Evolutionary conservation across 169 alveolate genomes (phyloP).

Genomic region (Perkinsus marinus): DNA sequence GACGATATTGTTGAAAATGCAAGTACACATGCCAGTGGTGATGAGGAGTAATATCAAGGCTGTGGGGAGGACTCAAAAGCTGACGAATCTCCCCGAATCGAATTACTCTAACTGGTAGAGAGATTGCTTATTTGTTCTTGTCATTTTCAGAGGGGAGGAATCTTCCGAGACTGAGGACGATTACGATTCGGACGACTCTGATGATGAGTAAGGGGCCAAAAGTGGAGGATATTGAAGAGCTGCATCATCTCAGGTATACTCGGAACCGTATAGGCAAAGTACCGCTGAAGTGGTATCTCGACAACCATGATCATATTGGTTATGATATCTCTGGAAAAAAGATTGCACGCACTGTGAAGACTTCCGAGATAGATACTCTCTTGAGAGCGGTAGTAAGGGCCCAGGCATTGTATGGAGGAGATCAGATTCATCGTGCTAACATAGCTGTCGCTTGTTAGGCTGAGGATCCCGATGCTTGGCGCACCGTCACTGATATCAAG

Average conservation of each 20-base stretch:
- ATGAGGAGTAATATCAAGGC: not conserved
- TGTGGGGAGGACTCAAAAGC: too few relatives aligned
- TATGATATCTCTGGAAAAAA: slow-evolving; percentile 62
- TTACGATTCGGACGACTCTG: not conserved
- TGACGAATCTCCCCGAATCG: too few relatives aligned
- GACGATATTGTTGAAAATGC: not conserved
- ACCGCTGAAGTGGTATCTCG: too few relatives aligned
- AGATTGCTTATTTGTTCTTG: too few relatives aligned
- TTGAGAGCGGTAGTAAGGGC: not conserved
- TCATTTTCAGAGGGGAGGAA: not conserved
- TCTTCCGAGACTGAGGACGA: not conserved
- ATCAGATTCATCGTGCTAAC: slow-evolving; percentile 31
- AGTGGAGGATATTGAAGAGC: not conserved
- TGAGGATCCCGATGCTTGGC: slow-evolving; percentile 81
- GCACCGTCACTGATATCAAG: slow-evolving; percentile 69
- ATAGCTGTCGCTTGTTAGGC: slow-evolving; percentile 52
- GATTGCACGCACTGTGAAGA: slow-evolving; percentile 43
- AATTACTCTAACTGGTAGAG: too few relatives aligned
- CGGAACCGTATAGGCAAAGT: slow-evolving; percentile 61
- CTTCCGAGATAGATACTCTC: too few relatives aligned
- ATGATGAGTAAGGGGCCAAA: not conserved
- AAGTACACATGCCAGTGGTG: not conserved
- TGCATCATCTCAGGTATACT: not conserved
- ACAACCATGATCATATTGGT: slow-evolving; percentile 66
- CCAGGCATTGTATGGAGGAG: not conserved